Base-by-base conservation (phyloP, 257 asterid species). In the Ilex aquifolium region DNA sequence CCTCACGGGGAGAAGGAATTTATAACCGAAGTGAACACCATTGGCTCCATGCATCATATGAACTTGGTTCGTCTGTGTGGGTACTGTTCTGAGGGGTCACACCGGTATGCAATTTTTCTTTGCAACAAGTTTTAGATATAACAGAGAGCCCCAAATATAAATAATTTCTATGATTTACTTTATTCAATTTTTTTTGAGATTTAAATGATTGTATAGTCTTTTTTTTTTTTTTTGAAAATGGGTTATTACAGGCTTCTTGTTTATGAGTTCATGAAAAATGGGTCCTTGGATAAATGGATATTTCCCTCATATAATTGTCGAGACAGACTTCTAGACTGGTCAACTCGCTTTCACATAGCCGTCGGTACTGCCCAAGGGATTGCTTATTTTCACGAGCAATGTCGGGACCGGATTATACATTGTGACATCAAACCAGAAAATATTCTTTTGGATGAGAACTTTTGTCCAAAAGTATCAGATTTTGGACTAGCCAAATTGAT, bases 381-480 rank as follows among this genome's bases (percentile, higher is more conserved):
- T 29, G 95, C 96, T 5, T 91, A 91, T 64, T 91, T 91, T 70
- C 96, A 91, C 53, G 96, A 91, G 86, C 97, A 91, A 50, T 91
- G 97, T 44, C 85, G 97, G 32, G 74, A 88, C 57, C 85, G 95
- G 74, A 80, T 90, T 10, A 90, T 90, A 60, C 97, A 90, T 46
- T 90, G 97, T 1, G 97, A 90, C 66, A 90, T 90, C 79, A 90
- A 90, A 74, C 97, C 97, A 1, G 96, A 90, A 61, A 90, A 90
- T 71, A 90, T 90, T 65, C 86, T 90, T 50, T 56, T 90, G 69
- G 97, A 90, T n/a, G 92, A 85, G 69, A 74, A 77, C 46, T 88
- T 88, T 44, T 80, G 91, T 48, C 97, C 97, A 1, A 90, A 90
- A 63, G 97, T 90, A 60, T 88, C 96, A 2, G 97, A 90, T 79